Base-by-base conservation (phyloP, 495 filamentous ascomycete genomes). In the Xylaria castorea region DNA sequence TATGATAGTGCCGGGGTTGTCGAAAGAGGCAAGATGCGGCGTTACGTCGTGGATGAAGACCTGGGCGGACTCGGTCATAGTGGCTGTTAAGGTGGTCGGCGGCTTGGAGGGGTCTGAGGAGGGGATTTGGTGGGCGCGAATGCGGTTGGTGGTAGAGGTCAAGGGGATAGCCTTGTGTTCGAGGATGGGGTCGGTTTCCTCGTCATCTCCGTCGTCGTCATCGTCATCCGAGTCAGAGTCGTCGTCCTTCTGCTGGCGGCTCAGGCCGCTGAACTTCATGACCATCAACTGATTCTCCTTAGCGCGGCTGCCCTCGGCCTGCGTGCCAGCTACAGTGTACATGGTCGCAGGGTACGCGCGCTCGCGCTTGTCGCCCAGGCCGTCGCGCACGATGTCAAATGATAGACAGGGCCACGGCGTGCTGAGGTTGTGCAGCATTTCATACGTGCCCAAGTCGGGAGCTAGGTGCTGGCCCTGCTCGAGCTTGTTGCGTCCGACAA, bases 391-490 rank as follows among this genome's bases (percentile, higher is more conserved):
- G 74, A 98, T 93, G 77, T 98, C 95, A 81, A 97, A 97, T 14
- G 95, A 97, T 11, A 99, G 89, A 75, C 96, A 99, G 6, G 96
- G 96, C 96, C 96, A 99, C 0, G 93, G 92, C 20, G 94, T 91
- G 80, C 91, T 95, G 57, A 98, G 86, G 57, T 90, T 92, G 84
- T 99, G 96, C 42, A 98, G 90, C 94, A 99, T 96, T 76, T 97
- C 90, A 83, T 99, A 99, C 2, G 96, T 94, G 8, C 92, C 94
- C 48, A 91, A 85, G 81, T 99, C 96, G 18, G 96, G 95, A 14
- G 93, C 88, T 36, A 99, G 87, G 11, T 93, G 96, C 85, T 99
- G 93, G 72, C 93, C 95, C 44, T 93, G 90, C 66, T 91, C 91
- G 68, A 98, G 88, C 81, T 93, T 92, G 76, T 94, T 91, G 73